Conservation (phyloP, 2,329 filamentous ascomycete species). For the Leptographium radiaticola region DNA sequence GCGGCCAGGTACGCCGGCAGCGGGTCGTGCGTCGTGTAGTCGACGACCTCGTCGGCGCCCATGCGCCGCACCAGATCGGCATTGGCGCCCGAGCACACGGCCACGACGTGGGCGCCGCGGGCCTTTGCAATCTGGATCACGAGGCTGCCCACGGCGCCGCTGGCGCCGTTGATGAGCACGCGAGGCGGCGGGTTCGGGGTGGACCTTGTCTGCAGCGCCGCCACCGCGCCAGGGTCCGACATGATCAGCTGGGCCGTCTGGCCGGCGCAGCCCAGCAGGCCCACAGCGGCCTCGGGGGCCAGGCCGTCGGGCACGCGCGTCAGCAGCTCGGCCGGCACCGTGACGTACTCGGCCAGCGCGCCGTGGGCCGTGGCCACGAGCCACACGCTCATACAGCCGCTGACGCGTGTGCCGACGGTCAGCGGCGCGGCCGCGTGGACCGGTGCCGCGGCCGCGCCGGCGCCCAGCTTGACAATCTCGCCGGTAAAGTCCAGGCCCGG, state of each 20-base stretch:
- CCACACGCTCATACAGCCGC: slow-evolving; percentile 17
- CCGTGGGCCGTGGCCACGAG: slow-evolving; percentile 18
- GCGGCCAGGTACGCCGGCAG: slow-evolving; percentile 22
- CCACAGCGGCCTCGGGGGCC: slow-evolving; percentile 15
- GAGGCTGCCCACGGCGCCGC: slow-evolving; percentile 35
- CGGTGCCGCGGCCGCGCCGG: background rate
- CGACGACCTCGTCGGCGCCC: slow-evolving; percentile 34
- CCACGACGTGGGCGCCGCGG: slow-evolving; percentile 28
- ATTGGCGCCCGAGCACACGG: slow-evolving; percentile 34
- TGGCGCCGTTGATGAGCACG: slow-evolving; percentile 36
- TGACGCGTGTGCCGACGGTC: slow-evolving; percentile 16
- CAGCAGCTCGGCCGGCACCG: slow-evolving; percentile 19
- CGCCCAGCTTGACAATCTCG: slow-evolving; percentile 18
- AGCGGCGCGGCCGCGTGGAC: slow-evolving; percentile 8
- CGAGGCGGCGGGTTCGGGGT: slow-evolving; percentile 16
- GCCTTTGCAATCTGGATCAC: slow-evolving; percentile 32
- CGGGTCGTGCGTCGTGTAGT: slow-evolving; percentile 24
- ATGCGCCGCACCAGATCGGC: slow-evolving; percentile 29
- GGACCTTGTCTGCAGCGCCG: slow-evolving; percentile 4
- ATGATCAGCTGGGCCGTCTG: slow-evolving; percentile 21
- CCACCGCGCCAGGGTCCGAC: slow-evolving; percentile 12
- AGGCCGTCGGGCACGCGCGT: slow-evolving; percentile 15
- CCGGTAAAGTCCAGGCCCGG: slow-evolving; percentile 22
- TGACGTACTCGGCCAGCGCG: slow-evolving; percentile 21
- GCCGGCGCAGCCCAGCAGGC: slow-evolving; percentile 20